Conservation (phyloP, 2,329 filamentous ascomycete genomes). For the Chalaropsis thielavioides region DNA sequence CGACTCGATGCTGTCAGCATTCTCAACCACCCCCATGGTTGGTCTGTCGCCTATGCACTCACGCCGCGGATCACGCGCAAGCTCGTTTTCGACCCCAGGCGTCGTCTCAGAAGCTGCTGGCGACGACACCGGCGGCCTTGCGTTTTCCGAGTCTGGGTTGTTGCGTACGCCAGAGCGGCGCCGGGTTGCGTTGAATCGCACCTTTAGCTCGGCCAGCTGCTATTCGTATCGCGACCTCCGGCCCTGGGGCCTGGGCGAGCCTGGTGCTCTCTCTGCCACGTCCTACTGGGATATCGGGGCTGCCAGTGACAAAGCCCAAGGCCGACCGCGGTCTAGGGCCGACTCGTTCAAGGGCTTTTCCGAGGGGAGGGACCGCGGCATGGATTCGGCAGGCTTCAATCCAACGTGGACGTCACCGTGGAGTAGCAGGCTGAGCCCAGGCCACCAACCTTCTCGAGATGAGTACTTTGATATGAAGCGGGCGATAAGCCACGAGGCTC, state of each 20-base stretch:
- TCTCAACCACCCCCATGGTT: conserved; percentile 21
- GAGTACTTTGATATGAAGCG: conserved; percentile 12
- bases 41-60: background rate
- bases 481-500: conserved; percentile 11
- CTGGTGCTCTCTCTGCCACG: background rate
- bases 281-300: background rate
- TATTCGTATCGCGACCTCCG: background rate
- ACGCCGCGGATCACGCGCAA: background rate
- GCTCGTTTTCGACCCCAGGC: background rate
- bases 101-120: background rate
- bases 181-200: background rate
- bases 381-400: conserved; percentile 5
- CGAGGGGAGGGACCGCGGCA: conserved; percentile 15
- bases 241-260: background rate
- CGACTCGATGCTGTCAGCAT: conserved; percentile 25
- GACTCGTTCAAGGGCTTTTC: conserved; percentile 16
- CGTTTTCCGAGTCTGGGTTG: background rate
- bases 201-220: background rate
- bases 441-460: background rate
- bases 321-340: conserved; percentile 1
- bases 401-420: conserved; percentile 11
- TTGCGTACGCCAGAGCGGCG: conserved; percentile 1
- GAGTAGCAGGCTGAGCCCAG: background rate
- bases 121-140: background rate
- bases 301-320: background rate